phyloP scores from a whole-genome alignment of 2,329 filamentous ascomycete genomes.

The Proliferodiscus dingleyae region DNA sequence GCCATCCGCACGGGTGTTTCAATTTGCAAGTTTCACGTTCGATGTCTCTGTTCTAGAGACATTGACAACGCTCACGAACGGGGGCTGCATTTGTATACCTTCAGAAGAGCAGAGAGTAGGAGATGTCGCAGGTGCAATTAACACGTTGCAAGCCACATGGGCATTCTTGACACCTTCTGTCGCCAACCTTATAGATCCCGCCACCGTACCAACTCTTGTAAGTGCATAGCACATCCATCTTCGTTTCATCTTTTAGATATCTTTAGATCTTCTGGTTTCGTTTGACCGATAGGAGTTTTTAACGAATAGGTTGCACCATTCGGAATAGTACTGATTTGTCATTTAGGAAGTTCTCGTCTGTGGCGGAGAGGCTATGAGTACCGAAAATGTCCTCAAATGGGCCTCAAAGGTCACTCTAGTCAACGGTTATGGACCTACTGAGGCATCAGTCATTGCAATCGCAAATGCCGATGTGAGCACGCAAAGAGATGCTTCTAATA shows the following conservation, averaged over 20 bases:
- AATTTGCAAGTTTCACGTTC: slow-evolving; percentile 22
- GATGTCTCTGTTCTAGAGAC: slow-evolving; percentile 35
- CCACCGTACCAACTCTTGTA: slow-evolving; percentile 2
- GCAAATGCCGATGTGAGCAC: not conserved
- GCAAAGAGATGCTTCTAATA: slow-evolving; percentile 12
- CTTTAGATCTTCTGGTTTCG: too few species aligned
- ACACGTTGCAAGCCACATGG: slow-evolving; percentile 16
- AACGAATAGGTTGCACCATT: too few species aligned
- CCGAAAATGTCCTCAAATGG: slow-evolving; percentile 35
- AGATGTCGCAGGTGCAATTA: slow-evolving; percentile 29
- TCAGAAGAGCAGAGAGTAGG: slow-evolving; percentile 36
- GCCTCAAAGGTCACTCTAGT: slow-evolving; percentile 32
- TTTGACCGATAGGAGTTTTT: too few species aligned
- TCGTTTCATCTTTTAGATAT: too few species aligned
- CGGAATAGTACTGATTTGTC: too few species aligned
- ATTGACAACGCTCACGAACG: slow-evolving; percentile 27
- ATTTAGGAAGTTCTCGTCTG: slow-evolving; percentile 13
- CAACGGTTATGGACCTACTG: slow-evolving; percentile 38
- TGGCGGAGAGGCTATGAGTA: slow-evolving; percentile 32
- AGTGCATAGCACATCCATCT: not conserved
- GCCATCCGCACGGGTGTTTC: slow-evolving; percentile 8
- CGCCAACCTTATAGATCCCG: slow-evolving; percentile 7
- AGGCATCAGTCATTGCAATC: slow-evolving; percentile 9
- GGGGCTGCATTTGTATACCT: slow-evolving; percentile 36
- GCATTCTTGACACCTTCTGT: slow-evolving; percentile 27